Base-by-base conservation (phyloP, 495 filamentous ascomycete genomes). In the Penicillium samsonianum region DNA sequence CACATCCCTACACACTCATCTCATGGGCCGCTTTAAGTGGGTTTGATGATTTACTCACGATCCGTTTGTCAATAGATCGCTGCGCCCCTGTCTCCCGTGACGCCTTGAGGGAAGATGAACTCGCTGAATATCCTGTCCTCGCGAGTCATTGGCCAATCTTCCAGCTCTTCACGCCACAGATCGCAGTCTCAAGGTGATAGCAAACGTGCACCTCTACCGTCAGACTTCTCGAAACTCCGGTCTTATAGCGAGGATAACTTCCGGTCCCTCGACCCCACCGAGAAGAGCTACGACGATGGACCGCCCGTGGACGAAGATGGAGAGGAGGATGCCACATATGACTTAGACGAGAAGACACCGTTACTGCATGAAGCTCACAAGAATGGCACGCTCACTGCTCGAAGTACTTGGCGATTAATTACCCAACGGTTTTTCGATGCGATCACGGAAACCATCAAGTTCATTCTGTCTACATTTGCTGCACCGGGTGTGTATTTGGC, bases 71-170 rank as follows among this genome's bases (percentile, higher is more conserved):
- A 53, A 50, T 65, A 71, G 74, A 78, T 64, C 67, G 64, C 60
- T 69, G 69, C 64, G 76, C 73, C 62, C 66, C 65, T 66, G 65
- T 73, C 68, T 69, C 75, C 74, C 74, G 84, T 87, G 82, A 78
- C 45, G 80, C 77, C 71, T 69, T 64, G 65, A 67, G 65, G 69
- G 78, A 92, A 87, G 78, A 98, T 98, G 93, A 97, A 98, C 87
- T 96, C 93, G 67, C 78, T 98, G 79, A 96, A 96, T 75, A 89
- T 96, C 72, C 82, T 98, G 72, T 95, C 91, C 62, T 84, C 90
- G 70, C 87, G 89, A 78, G 90, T 94, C 70, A 85, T 89, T 60
- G 86, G 86, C 64, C 80, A 80, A 70, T 80, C 82, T 62, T 71
- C 72, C 62, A 68, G 50, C 60, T 57, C 79, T 73, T 64, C 71